These are phyloP conservation scores for Nannochloropsis salina DNA, from an alignment of 108 stramenopile species.

Conservation along the genomic window DNA sequence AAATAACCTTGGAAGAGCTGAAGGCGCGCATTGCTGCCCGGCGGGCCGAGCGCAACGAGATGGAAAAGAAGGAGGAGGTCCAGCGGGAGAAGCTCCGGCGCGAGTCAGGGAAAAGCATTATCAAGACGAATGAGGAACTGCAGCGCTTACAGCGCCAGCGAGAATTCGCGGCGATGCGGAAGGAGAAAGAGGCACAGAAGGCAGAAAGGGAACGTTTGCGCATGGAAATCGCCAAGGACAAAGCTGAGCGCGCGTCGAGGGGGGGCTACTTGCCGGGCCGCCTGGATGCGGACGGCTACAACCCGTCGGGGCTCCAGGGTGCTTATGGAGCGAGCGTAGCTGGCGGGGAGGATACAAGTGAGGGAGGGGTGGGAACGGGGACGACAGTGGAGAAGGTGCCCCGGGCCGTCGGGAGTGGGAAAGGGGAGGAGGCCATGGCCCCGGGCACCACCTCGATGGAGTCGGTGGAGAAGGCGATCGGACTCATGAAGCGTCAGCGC, in stretches of 20 bases:
- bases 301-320: slow-evolving; percentile 81
- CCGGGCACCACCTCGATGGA: slow-evolving; percentile 35
- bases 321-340: slow-evolving; percentile 43
- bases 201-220: slow-evolving; percentile 68
- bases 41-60: slow-evolving; percentile 69
- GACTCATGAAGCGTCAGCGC: slow-evolving; percentile 36
- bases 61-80: slow-evolving; percentile 74
- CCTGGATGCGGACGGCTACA: slow-evolving; percentile 85
- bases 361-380: slow-evolving; percentile 13
- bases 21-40: slow-evolving; percentile 71
- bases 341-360: background rate
- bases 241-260: slow-evolving; percentile 70
- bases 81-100: slow-evolving; percentile 65
- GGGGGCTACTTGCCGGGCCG: slow-evolving; percentile 72
- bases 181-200: slow-evolving; percentile 33
- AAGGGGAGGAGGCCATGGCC: background rate
- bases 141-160: slow-evolving; percentile 74
- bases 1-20: slow-evolving; percentile 75
- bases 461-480: slow-evolving; percentile 34
- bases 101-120: slow-evolving; percentile 32
- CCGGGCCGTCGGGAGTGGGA: background rate
- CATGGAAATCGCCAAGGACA: slow-evolving; percentile 83
- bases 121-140: slow-evolving; percentile 65
- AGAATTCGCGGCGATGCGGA: slow-evolving; percentile 58
- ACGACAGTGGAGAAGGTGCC: background rate